Evolutionary conservation across 441 rosid species (phyloP).

Genomic region (Rhodomyrtus psidioides): DNA sequence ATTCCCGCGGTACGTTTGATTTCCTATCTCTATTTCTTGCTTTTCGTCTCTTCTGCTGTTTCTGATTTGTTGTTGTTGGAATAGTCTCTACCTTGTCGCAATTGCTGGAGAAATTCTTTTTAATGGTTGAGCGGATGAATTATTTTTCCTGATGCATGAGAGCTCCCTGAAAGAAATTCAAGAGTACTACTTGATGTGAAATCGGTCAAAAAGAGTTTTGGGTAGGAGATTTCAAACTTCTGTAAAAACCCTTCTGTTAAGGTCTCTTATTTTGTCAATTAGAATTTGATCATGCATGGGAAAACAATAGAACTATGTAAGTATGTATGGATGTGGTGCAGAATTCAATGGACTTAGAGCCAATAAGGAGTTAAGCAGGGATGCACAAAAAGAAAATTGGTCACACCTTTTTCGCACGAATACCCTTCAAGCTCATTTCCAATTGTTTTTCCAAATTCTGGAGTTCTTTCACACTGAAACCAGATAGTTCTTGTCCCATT

Average conservation of each 20-base stretch:
- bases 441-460: slow-evolving; percentile 74
- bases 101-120: too few species aligned
- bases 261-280: slow-evolving; percentile 56
- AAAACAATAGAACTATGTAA: not conserved
- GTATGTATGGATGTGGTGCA: not conserved
- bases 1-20: too few species aligned
- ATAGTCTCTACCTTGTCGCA: too few species aligned
- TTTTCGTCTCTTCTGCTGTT: too few species aligned
- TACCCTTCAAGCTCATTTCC: slow-evolving; percentile 62
- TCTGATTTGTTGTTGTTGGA: too few species aligned
- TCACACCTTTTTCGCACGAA: slow-evolving; percentile 60
- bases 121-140: too few species aligned
- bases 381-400: not conserved
- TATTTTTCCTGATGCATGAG: slow-evolving; percentile 61
- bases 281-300: slow-evolving; percentile 42
- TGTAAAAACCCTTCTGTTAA: slow-evolving; percentile 51
- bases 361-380: not conserved
- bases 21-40: too few species aligned
- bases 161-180: slow-evolving; percentile 40
- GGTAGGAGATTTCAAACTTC: not conserved
- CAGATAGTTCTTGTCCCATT: slow-evolving; percentile 85
- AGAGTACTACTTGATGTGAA: not conserved
- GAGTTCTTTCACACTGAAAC: slow-evolving; percentile 52
- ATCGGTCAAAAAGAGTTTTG: not conserved
- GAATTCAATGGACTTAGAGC: not conserved